Conservation (phyloP, 139 green algal species). For the Gonium pectorale region DNA sequence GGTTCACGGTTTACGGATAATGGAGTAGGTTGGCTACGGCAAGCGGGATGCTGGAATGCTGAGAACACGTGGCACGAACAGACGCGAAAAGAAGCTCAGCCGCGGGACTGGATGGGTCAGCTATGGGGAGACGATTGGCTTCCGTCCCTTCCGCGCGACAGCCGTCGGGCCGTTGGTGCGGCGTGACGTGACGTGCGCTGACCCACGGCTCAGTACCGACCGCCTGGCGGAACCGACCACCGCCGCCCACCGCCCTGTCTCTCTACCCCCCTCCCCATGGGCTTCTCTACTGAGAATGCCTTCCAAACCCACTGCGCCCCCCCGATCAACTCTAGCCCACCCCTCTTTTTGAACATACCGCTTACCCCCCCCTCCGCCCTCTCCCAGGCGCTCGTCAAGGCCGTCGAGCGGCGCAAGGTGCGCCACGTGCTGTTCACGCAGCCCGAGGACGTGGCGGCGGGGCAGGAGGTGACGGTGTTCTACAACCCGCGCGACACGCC, state of each 20-base stretch:
- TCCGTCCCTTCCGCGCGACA: too few relatives aligned
- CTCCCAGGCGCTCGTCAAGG: constrained; percentile 57
- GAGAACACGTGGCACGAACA: background rate
- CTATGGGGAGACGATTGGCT: too few relatives aligned
- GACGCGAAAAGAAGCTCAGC: too few relatives aligned
- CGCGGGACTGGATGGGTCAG: too few relatives aligned
- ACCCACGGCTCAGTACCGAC: too few relatives aligned
- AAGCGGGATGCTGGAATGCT: background rate
- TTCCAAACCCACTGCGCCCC: background rate
- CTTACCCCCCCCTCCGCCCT: background rate
- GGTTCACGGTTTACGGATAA: too few relatives aligned
- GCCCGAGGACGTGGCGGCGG: constrained; percentile 77
- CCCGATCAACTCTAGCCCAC: background rate
- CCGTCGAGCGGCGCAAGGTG: constrained; percentile 70
- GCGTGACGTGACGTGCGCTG: too few relatives aligned
- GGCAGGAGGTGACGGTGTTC: constrained; percentile 83
- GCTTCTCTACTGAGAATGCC: background rate
- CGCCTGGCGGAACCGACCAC: too few relatives aligned
- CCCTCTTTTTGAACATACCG: background rate
- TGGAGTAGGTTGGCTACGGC: too few relatives aligned
- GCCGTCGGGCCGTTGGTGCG: too few relatives aligned
- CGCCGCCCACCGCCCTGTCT: background rate
- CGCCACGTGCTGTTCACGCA: constrained; percentile 89
- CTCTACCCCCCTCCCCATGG: background rate
- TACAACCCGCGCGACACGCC: constrained; percentile 94